Conservation (phyloP, 257 asterid species). For the Striga asiatica region DNA sequence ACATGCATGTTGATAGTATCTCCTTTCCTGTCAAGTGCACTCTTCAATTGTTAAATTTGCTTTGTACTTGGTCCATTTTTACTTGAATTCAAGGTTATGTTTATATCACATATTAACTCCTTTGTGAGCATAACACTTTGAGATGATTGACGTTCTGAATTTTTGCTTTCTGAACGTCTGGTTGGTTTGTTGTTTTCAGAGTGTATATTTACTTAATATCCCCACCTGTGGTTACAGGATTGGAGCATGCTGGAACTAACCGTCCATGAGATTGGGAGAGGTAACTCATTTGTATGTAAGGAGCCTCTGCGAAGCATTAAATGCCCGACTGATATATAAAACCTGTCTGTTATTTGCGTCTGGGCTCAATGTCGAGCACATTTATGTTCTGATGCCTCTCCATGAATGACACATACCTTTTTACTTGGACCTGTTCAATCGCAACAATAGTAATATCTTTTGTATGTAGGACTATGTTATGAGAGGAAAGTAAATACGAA, state of each 20-base stretch:
- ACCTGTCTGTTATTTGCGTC: background rate
- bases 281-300: slow-evolving; percentile 26
- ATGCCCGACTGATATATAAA: background rate
- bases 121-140: slow-evolving; percentile 4
- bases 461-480: background rate
- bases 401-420: background rate
- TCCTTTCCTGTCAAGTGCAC: background rate
- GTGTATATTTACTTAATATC: slow-evolving; percentile 10
- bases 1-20: background rate
- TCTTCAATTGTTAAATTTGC: background rate
- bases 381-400: no score
- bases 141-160: background rate
- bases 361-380: background rate
- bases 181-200: background rate
- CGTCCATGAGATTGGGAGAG: slow-evolving; percentile 64
- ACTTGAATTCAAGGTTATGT: background rate
- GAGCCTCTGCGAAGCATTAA: background rate
- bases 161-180: background rate
- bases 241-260: slow-evolving; percentile 57
- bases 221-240: slow-evolving; percentile 40
- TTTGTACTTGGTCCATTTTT: background rate
- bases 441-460: no score
- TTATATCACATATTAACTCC: background rate
- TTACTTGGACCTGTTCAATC: no score
- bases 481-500: background rate